Evolutionary conservation across 441 rosid genomes (phyloP).

Genomic region (Cnidoscolus chayamansa): DNA sequence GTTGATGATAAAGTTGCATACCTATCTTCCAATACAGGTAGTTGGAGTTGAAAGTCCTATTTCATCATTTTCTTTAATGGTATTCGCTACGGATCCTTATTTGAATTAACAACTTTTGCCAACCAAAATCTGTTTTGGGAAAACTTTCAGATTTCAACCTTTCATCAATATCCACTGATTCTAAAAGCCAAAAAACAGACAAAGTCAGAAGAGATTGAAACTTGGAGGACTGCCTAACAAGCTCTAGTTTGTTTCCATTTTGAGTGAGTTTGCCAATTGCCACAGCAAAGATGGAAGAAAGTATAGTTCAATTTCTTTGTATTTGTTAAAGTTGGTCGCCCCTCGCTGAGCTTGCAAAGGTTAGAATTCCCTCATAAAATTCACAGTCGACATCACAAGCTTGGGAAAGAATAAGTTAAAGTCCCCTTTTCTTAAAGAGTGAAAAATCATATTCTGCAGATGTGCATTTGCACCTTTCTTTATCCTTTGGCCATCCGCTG

Average conservation of each 20-base stretch:
- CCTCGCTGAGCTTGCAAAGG: no score
- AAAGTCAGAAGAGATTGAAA: background rate
- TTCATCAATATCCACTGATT: background rate
- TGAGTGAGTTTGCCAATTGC: background rate
- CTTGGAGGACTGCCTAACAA: background rate
- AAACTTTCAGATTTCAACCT: background rate
- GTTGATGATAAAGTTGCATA: background rate
- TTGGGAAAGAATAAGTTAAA: background rate
- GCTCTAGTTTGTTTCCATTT: background rate
- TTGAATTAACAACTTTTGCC: background rate
- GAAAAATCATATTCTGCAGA: background rate
- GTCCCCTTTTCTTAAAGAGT: background rate
- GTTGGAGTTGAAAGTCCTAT: background rate
- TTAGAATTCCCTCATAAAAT: no score
- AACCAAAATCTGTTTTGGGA: background rate
- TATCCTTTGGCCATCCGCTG: conserved; percentile 7
- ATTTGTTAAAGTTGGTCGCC: no score
- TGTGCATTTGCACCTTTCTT: background rate
- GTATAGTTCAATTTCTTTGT: background rate
- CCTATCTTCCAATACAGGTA: no score
- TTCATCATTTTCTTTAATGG: no score
- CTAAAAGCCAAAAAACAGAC: no score
- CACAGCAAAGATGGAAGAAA: background rate
- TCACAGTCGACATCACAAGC: no score
- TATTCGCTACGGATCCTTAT: background rate